Base-by-base conservation (phyloP, 768 basidiomycete genomes). In the Pleurotus platypus region DNA sequence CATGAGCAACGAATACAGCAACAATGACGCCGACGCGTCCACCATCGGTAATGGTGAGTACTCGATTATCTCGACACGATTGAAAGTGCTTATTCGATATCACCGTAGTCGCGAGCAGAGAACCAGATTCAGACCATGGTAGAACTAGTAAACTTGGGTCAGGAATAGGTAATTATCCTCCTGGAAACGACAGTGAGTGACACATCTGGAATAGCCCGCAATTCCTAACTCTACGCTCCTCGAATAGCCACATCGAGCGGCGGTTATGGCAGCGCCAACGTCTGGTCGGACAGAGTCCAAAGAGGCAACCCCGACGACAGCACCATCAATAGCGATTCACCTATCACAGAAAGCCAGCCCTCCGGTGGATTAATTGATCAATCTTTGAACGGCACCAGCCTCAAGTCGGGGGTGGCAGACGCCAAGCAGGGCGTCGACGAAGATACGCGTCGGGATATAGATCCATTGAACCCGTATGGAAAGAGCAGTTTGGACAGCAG, bases 331-430 rank as follows among this genome's bases (percentile, higher is more conserved):
- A 5, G 24, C 5, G 5, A 26, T 4, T 27, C 47, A 5, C 1
- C n/a, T 12, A 37, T 16, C 15, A 50, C 49, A 11, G 30, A 16
- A 37, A 27, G 30, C 5, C 22, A 16, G 15, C 3, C 22, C 11
- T 35, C 9, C 11, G 8, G 9, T 30, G 49, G 49, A 22, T 37
- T 50, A 12, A 50, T 50, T 37, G 49, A 50, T 35, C 49, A 50
- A 30, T 50, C 49, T 7, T 50, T 50, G 27, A 50, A 50, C 27
- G 49, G 49, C 15, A 37, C 49, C 24, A 50, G 30, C 37, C 49
- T 50, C 3, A 24, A 49, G 47, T 15, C 18, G 26, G 49, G 30
- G 27, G 3, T 50, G 12, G 26, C 27, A 20, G 49, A 50, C 30
- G 49, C 49, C 11, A 50, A 50, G 49, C 49, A 50, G 35, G 49